A percentile compares a stretch with the other conserved stretches of the same genome.
Conservation (phyloP, 768 basidiomycete genomes). For the Russula sp. region DNA sequence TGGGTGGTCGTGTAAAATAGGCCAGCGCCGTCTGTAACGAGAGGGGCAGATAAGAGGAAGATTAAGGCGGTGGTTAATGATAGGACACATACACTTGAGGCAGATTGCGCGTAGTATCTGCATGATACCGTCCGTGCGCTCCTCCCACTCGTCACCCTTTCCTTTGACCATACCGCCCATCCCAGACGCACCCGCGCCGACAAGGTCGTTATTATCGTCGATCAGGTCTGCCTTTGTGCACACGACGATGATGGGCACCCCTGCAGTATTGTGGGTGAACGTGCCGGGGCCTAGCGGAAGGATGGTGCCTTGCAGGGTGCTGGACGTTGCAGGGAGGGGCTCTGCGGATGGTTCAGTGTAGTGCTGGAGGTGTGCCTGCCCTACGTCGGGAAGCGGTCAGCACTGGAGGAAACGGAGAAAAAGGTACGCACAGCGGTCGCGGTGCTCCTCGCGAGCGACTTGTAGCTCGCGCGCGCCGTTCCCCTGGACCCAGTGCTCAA, state of each 20-base stretch:
- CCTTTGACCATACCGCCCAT: slow-evolving; percentile 92
- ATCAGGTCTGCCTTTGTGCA: slow-evolving; percentile 94
- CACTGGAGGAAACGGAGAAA: neutral
- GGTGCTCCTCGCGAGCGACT: slow-evolving; percentile 71
- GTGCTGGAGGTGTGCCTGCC: slow-evolving; percentile 85
- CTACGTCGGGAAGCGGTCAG: slow-evolving; percentile 35
- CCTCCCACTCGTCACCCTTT: slow-evolving; percentile 91
- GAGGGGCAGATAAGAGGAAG: neutral
- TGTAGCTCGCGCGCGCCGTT: slow-evolving; percentile 67
- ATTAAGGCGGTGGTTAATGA: neutral
- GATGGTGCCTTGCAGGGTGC: slow-evolving; percentile 55
- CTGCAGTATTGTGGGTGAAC: slow-evolving; percentile 79
- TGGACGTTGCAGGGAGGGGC: slow-evolving; percentile 54
- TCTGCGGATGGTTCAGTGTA: slow-evolving; percentile 78
- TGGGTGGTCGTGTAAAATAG: slow-evolving; percentile 87
- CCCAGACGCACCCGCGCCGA: slow-evolving; percentile 63
- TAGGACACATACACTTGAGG: slow-evolving; percentile 67
- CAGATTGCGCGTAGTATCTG: slow-evolving; percentile 92
- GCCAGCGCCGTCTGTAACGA: slow-evolving; percentile 71
- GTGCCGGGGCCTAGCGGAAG: slow-evolving; percentile 82
- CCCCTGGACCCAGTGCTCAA: slow-evolving; percentile 73
- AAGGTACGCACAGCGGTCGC: slow-evolving; percentile 65
- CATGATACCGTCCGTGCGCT: slow-evolving; percentile 91
- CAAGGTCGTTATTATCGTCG: slow-evolving; percentile 71
- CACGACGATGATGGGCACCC: slow-evolving; percentile 81